Base-by-base conservation (phyloP, 495 filamentous ascomycete genomes). In the Penicillium mononematosum region DNA sequence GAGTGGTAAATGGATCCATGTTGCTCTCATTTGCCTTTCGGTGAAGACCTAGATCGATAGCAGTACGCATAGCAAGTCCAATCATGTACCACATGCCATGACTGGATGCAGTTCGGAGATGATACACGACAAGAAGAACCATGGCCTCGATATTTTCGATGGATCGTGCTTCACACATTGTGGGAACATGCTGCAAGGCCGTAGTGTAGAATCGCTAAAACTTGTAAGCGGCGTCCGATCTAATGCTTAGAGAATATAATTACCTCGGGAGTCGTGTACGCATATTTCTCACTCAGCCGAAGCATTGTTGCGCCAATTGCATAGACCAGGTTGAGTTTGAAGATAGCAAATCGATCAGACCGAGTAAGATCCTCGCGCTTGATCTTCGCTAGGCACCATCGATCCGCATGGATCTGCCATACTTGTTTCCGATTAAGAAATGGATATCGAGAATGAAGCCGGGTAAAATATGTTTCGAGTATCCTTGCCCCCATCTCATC, bases 51-150 rank as follows among this genome's bases (percentile, higher is more conserved):
- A 83, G 68, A 50, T 83, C 79, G 36, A 83, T 79, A 31, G 76
- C 78, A 12, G 76, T 83, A 24, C 79, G 72, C 78, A 81, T 83
- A 1, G 79, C 79, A 24, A 83, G 69, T 29, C 79, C 79, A 41
- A 83, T 76, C 76, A 83, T 80, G 48, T 83, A 83, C 80, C 79
- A 83, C 59, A 83, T 73, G 12, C 79, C 80, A 60, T 80, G 78
- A 45, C 75, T 83, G 1, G 76, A 78, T 4, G 77, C 70, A 19
- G 76, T 79, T 10, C 80, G 72, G 4, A 83, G 66, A 56, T 83
- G 78, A 50, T 80, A 83, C 10, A 81, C 68, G 5, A 83, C 78
- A 9, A 83, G 65, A 25, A 83, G 74, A 8, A 75, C 68, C 79
- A 83, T 83, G n/a, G 80, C 78, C 58, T 81, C 77, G 34, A 83